These are phyloP conservation scores for Ilyonectria mors-panacis DNA, from an alignment of 2,329 filamentous ascomycete genomes.

Conservation along the genomic window DNA sequence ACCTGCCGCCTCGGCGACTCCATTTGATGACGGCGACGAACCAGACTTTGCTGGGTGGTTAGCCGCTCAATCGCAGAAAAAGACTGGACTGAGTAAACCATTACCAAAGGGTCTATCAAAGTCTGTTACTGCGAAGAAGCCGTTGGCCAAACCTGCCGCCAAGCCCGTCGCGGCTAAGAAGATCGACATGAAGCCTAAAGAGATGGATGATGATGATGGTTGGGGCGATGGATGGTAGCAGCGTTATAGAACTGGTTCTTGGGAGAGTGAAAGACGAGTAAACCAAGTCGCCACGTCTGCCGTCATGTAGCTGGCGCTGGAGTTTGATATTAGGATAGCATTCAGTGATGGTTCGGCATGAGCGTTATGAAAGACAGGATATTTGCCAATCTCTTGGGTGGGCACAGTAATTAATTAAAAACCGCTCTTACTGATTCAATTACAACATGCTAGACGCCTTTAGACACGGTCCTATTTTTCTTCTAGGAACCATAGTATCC, in stretches of 20 bases:
- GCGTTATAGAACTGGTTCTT: background rate
- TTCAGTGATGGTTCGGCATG: conserved; percentile 17
- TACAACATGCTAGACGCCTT: no score
- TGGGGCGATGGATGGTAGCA: conserved; percentile 77
- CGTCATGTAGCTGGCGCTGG: conserved; percentile 30
- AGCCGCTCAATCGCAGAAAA: conserved; percentile 85
- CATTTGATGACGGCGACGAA: conserved; percentile 84
- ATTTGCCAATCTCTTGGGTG: conserved; percentile 6
- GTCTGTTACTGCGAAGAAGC: conserved; percentile 60
- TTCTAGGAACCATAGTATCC: no score
- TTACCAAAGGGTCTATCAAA: conserved; percentile 89
- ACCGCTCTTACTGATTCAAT: background rate
- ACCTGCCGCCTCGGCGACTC: conserved; percentile 57
- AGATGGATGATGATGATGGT: conserved; percentile 69
- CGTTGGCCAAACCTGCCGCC: conserved; percentile 57
- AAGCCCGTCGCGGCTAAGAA: conserved; percentile 72
- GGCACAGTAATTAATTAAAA: conserved; percentile 17
- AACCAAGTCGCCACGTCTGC: conserved; percentile 16
- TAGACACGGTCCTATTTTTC: no score
- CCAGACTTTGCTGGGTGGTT: conserved; percentile 98
- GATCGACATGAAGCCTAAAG: conserved; percentile 78
- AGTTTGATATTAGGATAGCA: conserved; percentile 41
- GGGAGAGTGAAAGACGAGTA: background rate
- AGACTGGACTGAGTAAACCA: conserved; percentile 71
- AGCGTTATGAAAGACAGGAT: conserved; percentile 32